Evolutionary conservation across 2,329 filamentous ascomycete species (phyloP).

Genomic region (Arthrinium puccinioides): DNA sequence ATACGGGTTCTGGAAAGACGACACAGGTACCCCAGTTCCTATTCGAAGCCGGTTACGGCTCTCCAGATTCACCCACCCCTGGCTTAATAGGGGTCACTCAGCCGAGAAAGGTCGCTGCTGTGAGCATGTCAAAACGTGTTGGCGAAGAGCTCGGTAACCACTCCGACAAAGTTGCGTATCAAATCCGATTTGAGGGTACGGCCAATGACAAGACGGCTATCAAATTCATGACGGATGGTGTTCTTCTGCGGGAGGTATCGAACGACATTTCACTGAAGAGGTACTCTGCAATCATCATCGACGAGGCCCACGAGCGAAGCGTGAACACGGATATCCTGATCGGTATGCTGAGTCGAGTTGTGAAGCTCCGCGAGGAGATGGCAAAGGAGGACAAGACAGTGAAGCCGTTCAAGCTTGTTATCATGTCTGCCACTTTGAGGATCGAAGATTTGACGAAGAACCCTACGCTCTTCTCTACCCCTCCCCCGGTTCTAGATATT

Average conservation of each 20-base stretch:
- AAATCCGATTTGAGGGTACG: conserved; percentile 90
- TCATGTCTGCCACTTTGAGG: conserved; percentile 94
- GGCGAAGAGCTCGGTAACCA: conserved; percentile 74
- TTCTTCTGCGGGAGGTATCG: conserved; percentile 82
- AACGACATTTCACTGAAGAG: conserved; percentile 82
- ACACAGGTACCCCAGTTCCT: conserved; percentile 96
- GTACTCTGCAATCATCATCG: conserved; percentile 90
- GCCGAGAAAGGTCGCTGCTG: conserved; percentile 86
- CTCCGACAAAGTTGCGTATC: conserved; percentile 76
- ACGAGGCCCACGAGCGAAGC: conserved; percentile 94
- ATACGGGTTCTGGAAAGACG: conserved; percentile 95
- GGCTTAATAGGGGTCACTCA: conserved; percentile 96
- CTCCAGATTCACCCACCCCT: conserved; percentile 67
- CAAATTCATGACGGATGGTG: conserved; percentile 99
- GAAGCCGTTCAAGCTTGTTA: conserved; percentile 82
- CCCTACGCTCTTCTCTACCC: conserved; percentile 63
- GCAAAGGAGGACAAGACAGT: conserved; percentile 61
- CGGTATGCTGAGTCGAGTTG: conserved; percentile 89
- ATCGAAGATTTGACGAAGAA: conserved; percentile 90
- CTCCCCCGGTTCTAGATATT: conserved; percentile 79
- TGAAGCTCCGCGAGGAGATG: conserved; percentile 73
- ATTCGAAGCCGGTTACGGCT: conserved; percentile 88
- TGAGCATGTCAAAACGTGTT: conserved; percentile 94
- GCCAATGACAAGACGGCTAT: conserved; percentile 74
- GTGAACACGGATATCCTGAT: conserved; percentile 98